Evolutionary conservation across 2,329 filamentous ascomycete species (phyloP).

Genomic region (Aspergillus clavatus): DNA sequence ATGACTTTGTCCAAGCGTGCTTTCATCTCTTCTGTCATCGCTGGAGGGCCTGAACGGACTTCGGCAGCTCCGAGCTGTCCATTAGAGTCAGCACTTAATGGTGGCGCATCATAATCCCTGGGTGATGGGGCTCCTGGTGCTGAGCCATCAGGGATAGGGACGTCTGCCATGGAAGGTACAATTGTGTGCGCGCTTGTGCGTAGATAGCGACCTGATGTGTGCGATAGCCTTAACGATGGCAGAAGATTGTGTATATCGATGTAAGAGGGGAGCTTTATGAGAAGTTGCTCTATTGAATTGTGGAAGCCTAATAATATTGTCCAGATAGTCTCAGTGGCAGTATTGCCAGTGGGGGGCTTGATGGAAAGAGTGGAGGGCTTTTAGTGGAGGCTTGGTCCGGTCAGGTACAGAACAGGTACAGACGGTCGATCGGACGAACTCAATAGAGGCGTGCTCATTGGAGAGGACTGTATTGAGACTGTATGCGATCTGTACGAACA

Average conservation of each 20-base stretch:
- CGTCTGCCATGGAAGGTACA: slow-evolving; percentile 29
- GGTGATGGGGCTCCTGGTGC: slow-evolving; percentile 17
- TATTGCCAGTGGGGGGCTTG: background rate
- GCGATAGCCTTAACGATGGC: too few relatives aligned
- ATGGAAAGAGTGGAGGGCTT: background rate
- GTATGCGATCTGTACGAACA: too few relatives aligned
- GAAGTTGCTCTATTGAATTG: background rate
- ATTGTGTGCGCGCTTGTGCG: too few relatives aligned
- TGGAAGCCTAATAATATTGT: background rate
- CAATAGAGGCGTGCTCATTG: background rate
- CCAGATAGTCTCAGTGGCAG: background rate
- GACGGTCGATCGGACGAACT: background rate
- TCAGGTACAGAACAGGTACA: background rate
- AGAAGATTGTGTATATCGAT: background rate
- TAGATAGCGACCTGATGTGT: too few relatives aligned
- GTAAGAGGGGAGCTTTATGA: background rate
- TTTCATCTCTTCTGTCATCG: slow-evolving; percentile 33
- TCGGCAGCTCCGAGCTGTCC: slow-evolving; percentile 21
- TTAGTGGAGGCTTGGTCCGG: background rate
- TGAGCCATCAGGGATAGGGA: slow-evolving; percentile 21
- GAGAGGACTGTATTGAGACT: too few relatives aligned
- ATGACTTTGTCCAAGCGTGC: slow-evolving; percentile 42
- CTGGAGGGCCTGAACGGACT: slow-evolving; percentile 16
- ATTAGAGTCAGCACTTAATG: slow-evolving; percentile 27
- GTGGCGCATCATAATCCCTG: slow-evolving; percentile 27